Conservation (phyloP, 441 rosid species). For the Euphorbia celastroides region DNA sequence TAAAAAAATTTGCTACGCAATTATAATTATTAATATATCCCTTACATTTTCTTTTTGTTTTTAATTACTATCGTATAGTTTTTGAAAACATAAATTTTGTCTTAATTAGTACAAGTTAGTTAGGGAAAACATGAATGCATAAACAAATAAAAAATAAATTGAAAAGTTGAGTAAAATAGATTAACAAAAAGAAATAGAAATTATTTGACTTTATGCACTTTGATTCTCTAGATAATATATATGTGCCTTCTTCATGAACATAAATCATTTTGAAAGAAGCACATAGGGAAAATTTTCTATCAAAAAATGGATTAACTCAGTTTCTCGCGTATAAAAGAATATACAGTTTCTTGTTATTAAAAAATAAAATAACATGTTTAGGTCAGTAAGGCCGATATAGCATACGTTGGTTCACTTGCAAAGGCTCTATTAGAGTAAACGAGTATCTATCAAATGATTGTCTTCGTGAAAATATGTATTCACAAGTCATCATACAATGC, state of each 20-base stretch:
- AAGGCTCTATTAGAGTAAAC: not conserved
- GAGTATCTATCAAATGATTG: not conserved
- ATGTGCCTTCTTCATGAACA: not conserved
- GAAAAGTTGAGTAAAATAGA: too few species aligned
- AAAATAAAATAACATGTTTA: not conserved
- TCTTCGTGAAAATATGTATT: constrained; percentile 1
- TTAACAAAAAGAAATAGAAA: not conserved
- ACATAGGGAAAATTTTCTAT: not conserved
- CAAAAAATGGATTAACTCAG: not conserved
- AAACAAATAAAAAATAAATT: too few species aligned
- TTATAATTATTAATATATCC: too few species aligned
- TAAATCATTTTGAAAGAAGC: not conserved
- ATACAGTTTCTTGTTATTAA: not conserved
- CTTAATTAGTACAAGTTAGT: too few species aligned
- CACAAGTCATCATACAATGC: constrained; percentile 2
- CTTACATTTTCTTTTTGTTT: too few species aligned
- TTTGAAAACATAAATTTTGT: too few species aligned
- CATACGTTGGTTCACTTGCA: too few species aligned
- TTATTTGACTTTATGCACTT: not conserved
- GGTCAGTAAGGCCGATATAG: too few species aligned
- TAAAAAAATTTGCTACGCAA: too few species aligned
- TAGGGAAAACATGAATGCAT: too few species aligned
- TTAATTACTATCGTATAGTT: too few species aligned
- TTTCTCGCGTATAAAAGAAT: not conserved
- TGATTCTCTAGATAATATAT: not conserved